Evolutionary conservation across 306 rosid species (phyloP).

Genomic region (Quercus alba): DNA sequence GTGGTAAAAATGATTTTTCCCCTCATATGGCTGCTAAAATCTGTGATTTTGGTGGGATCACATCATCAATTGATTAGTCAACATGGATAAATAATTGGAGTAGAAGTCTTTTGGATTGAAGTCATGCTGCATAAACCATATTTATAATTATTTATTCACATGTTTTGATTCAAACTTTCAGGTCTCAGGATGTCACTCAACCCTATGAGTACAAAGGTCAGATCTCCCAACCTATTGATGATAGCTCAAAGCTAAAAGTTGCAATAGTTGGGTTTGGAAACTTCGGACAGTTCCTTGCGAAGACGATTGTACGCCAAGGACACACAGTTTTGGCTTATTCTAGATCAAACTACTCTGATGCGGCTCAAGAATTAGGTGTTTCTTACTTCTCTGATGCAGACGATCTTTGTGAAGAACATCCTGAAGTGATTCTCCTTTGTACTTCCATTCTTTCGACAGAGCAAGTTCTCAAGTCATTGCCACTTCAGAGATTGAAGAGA

Average conservation of each 20-base stretch:
- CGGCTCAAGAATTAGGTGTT: conserved; percentile 58
- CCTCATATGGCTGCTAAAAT: background rate
- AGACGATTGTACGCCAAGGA: conserved; percentile 60
- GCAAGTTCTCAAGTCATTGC: conserved; percentile 69
- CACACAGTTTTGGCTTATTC: conserved; percentile 79
- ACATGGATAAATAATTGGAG: background rate
- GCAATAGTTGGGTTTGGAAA: conserved; percentile 86
- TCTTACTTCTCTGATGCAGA: conserved; percentile 58
- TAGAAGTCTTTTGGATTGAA: background rate
- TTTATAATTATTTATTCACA: conserved; percentile 8
- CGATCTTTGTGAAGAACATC: conserved; percentile 90
- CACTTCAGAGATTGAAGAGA: conserved; percentile 74
- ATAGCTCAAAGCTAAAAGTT: conserved; percentile 56
- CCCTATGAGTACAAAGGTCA: conserved; percentile 16
- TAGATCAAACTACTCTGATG: conserved; percentile 62
- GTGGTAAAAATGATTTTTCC: background rate
- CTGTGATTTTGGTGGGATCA: background rate
- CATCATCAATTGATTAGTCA: background rate
- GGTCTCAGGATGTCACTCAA: conserved; percentile 24
- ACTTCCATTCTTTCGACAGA: conserved; percentile 85
- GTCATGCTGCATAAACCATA: background rate
- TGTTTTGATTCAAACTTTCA: conserved; percentile 25
- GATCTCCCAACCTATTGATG: conserved; percentile 21
- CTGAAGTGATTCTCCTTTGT: conserved; percentile 82
- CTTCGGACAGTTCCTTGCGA: conserved; percentile 88